Evolutionary conservation across 1,284 basidiomycete genomes (phyloP).

Genomic region (Calocybe gambosa): DNA sequence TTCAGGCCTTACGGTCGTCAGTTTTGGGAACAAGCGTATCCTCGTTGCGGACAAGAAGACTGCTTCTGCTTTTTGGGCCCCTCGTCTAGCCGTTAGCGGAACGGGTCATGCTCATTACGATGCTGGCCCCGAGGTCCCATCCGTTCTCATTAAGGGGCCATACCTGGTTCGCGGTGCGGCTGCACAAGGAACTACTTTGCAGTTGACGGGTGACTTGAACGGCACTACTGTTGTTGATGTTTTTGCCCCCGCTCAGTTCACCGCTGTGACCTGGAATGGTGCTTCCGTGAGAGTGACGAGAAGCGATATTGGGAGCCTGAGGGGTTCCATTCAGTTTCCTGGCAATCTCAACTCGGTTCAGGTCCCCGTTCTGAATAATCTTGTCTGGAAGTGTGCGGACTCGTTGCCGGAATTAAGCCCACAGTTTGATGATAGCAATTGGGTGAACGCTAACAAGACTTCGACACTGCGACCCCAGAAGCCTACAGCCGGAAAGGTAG

Average conservation of each 20-base stretch:
- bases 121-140: conserved; percentile 25
- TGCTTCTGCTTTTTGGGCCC: conserved; percentile 35
- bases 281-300: conserved; percentile 17
- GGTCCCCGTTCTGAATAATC: conserved; percentile 28
- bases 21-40: conserved; percentile 25
- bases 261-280: conserved; percentile 41
- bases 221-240: conserved; percentile 34
- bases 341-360: conserved; percentile 16
- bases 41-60: conserved; percentile 37
- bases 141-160: conserved; percentile 38
- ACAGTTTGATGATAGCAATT: conserved; percentile 33
- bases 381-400: conserved; percentile 36
- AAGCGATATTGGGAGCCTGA: conserved; percentile 25
- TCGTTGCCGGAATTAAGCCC: conserved; percentile 35
- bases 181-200: conserved; percentile 25
- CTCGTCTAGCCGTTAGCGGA: conserved; percentile 21
- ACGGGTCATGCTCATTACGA: conserved; percentile 24
- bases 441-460: conserved; percentile 39
- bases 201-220: conserved; percentile 37
- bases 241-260: conserved; percentile 30
- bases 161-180: conserved; percentile 40
- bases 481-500: conserved; percentile 32
- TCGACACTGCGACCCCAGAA: conserved; percentile 34
- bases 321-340: conserved; percentile 24
- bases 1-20: conserved; percentile 28